These are phyloP conservation scores for Ilyonectria sp. DNA, from an alignment of 2,329 filamentous ascomycete species.

Conservation along the genomic window DNA sequence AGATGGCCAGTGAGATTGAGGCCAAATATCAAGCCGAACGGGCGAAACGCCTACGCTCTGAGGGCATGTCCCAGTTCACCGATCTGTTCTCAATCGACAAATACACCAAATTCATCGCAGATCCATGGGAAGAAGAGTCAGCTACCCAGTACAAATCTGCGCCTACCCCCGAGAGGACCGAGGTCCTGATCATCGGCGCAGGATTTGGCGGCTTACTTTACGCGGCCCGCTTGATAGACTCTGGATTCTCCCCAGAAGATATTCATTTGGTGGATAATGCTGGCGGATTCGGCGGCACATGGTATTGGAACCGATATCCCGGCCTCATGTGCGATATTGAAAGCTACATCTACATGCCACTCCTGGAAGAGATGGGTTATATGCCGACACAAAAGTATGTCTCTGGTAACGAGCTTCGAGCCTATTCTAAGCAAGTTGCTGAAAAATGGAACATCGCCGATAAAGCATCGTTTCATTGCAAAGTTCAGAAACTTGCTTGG, in stretches of 20 bases:
- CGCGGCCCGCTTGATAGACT: conserved; percentile 47
- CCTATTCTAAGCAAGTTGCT: conserved; percentile 60
- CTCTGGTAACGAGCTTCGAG: conserved; percentile 59
- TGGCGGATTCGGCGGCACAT: conserved; percentile 19
- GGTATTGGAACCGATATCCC: conserved; percentile 65
- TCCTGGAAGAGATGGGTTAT: conserved; percentile 73
- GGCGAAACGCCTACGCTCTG: neutral
- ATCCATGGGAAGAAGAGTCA: neutral
- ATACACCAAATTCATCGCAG: neutral
- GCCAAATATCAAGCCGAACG: neutral
- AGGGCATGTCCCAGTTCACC: neutral
- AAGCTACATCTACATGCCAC: conserved; percentile 71
- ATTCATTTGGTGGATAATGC: conserved; percentile 52
- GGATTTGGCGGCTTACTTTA: conserved; percentile 54
- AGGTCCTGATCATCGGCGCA: conserved; percentile 54
- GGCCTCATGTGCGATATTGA: conserved; percentile 72
- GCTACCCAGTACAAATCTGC: neutral
- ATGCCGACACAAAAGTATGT: conserved; percentile 68
- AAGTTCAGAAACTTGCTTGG: conserved; percentile 60
- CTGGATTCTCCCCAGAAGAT: conserved; percentile 48
- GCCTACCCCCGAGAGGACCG: conserved; percentile 27
- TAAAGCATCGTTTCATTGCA: conserved; percentile 50
- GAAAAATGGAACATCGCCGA: conserved; percentile 57
- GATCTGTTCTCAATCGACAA: neutral
- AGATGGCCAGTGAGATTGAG: too few species aligned